These are phyloP conservation scores for Arabis alpina DNA, from an alignment of 345 rosid species.

Conservation along the genomic window DNA sequence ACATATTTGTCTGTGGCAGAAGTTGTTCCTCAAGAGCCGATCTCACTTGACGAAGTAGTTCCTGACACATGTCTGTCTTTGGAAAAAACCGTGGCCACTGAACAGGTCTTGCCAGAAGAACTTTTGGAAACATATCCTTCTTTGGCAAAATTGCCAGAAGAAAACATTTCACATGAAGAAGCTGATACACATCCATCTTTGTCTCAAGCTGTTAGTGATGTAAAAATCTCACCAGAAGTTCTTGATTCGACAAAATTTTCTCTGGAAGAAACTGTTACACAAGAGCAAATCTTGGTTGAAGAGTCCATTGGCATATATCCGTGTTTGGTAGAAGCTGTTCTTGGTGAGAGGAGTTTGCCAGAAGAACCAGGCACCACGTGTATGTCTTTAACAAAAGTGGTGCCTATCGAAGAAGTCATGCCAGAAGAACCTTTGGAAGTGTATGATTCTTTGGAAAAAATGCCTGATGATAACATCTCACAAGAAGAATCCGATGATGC, in stretches of 20 bases:
- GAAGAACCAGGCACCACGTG: constrained; percentile 23
- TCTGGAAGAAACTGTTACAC: constrained; percentile 1
- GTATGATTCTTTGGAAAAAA: constrained; percentile 19
- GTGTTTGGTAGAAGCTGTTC: constrained; percentile 11
- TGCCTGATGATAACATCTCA: not conserved
- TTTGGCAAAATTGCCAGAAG: constrained; percentile 7
- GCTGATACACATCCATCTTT: constrained; percentile 4
- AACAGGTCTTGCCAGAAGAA: constrained; percentile 20
- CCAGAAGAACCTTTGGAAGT: constrained; percentile 20
- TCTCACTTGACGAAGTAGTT: constrained; percentile 6
- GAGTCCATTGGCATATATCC: not conserved
- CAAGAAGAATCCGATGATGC: constrained; percentile 25
- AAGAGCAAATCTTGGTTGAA: constrained; percentile 5
- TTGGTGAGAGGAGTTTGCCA: constrained; percentile 18
- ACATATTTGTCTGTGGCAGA: constrained; percentile 13
- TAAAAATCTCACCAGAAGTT: not conserved
- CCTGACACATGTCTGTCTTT: constrained; percentile 29
- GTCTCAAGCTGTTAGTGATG: constrained; percentile 13
- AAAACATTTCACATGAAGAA: constrained; percentile 22
- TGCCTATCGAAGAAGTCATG: constrained; percentile 16
- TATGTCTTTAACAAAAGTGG: constrained; percentile 7
- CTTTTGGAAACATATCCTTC: constrained; percentile 11
- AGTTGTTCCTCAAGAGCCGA: constrained; percentile 18
- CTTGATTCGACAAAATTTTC: constrained; percentile 2
- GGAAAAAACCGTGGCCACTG: constrained; percentile 2